Conservation (phyloP, 805 yeast species). For the Teunomyces funiuensis region DNA sequence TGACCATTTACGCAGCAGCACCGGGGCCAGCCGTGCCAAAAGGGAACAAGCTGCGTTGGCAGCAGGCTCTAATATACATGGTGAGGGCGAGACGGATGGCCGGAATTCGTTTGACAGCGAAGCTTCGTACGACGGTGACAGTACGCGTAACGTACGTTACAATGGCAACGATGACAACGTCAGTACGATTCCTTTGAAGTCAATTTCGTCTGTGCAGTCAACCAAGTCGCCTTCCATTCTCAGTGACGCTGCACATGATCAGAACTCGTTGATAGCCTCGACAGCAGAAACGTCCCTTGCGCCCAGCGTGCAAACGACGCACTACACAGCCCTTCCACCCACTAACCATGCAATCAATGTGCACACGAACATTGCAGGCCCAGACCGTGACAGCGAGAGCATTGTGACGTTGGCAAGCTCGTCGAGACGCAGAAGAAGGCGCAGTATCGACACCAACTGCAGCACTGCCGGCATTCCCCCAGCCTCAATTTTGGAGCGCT, state of each 20-base stretch:
- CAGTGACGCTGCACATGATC: conserved; percentile 30
- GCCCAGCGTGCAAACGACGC: conserved; percentile 32
- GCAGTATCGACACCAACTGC: conserved; percentile 55
- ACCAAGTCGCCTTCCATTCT: conserved; percentile 41
- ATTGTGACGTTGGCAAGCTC: conserved; percentile 45
- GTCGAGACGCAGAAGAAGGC: conserved; percentile 37
- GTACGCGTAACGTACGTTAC: neutral
- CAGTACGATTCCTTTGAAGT: conserved; percentile 50
- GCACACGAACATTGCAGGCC: conserved; percentile 1
- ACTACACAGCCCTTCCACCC: neutral
- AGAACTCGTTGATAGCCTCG: conserved; percentile 37
- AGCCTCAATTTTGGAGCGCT: conserved; percentile 64
- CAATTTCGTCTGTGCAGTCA: conserved; percentile 42
- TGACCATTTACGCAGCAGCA: conserved; percentile 6
- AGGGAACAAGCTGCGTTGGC: neutral
- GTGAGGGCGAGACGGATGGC: neutral
- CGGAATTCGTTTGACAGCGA: conserved; percentile 1
- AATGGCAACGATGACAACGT: conserved; percentile 32
- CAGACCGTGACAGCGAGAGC: conserved; percentile 42
- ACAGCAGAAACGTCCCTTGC: conserved; percentile 53
- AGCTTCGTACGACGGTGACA: neutral
- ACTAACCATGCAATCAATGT: neutral
- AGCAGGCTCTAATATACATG: no score
- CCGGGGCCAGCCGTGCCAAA: neutral
- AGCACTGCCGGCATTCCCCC: conserved; percentile 72